Conservation (phyloP, 345 rosid species). For the Excoecaria cochinchinensis region DNA sequence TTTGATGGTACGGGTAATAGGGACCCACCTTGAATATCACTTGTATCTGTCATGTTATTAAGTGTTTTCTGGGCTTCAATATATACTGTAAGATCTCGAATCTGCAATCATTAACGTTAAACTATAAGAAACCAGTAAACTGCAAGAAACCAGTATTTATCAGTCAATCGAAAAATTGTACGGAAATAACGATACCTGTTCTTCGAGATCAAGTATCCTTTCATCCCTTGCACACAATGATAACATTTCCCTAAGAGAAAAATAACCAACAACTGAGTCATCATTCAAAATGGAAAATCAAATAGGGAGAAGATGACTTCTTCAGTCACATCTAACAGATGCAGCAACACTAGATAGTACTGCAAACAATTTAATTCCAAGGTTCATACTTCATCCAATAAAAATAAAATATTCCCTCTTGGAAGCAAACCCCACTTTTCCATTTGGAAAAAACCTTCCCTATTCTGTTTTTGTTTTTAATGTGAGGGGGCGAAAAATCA, state of each 20-base stretch:
- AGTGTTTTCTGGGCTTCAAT: slow-evolving; percentile 77
- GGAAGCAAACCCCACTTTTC: background rate
- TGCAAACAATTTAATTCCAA: background rate
- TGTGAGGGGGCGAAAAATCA: no score
- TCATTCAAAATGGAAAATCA: background rate
- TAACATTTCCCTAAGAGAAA: slow-evolving; percentile 46
- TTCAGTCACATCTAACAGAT: background rate
- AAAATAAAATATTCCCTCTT: background rate
- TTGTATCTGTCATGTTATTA: slow-evolving; percentile 46
- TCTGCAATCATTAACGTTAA: slow-evolving; percentile 39
- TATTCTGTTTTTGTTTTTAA: no score
- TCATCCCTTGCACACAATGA: slow-evolving; percentile 49
- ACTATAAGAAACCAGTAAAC: background rate
- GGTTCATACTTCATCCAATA: background rate
- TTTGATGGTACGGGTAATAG: slow-evolving; percentile 58
- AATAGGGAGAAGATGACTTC: background rate
- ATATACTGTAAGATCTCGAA: slow-evolving; percentile 72
- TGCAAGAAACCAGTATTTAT: slow-evolving; percentile 1
- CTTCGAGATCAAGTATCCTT: slow-evolving; percentile 67
- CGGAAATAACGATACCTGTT: slow-evolving; percentile 50
- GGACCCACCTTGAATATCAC: slow-evolving; percentile 62
- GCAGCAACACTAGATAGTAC: background rate
- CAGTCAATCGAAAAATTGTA: background rate
- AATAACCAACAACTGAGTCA: background rate
- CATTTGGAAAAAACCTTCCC: no score